Percentiles rank a stretch among this genome's conserved stretches.
Evolutionary conservation across 2,329 filamentous ascomycete species (phyloP).

Genomic region (Pseudogymnoascus pannorum): DNA sequence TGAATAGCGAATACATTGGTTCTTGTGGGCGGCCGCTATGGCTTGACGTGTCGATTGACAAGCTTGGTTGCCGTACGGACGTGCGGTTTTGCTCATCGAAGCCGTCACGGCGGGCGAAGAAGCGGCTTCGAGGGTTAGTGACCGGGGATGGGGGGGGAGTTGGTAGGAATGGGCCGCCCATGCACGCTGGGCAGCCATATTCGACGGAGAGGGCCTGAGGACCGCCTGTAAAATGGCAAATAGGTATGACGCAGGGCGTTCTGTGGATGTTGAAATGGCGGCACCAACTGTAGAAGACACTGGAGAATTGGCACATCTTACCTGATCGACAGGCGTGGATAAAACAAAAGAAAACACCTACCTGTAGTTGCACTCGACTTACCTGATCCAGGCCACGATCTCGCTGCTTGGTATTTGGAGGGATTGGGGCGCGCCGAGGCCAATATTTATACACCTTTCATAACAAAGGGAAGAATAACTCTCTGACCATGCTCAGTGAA

Average conservation of each 20-base stretch:
- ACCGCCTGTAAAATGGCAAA: background rate
- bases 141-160: background rate
- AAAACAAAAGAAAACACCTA: background rate
- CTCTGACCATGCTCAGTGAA: background rate
- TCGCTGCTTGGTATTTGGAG: background rate
- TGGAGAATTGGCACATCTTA: background rate
- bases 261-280: background rate
- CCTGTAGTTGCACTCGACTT: background rate
- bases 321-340: background rate
- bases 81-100: background rate
- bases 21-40: background rate
- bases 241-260: background rate
- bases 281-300: background rate
- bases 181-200: background rate
- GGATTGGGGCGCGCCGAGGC: background rate
- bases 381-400: background rate
- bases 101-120: background rate
- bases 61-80: background rate
- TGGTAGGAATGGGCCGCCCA: background rate
- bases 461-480: background rate
- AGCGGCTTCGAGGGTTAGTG: background rate
- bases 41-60: background rate
- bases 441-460: background rate
- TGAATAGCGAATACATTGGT: background rate
- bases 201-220: background rate